Base-by-base conservation (phyloP, 1,284 basidiomycete genomes). In the Sporisorium exsertum region DNA sequence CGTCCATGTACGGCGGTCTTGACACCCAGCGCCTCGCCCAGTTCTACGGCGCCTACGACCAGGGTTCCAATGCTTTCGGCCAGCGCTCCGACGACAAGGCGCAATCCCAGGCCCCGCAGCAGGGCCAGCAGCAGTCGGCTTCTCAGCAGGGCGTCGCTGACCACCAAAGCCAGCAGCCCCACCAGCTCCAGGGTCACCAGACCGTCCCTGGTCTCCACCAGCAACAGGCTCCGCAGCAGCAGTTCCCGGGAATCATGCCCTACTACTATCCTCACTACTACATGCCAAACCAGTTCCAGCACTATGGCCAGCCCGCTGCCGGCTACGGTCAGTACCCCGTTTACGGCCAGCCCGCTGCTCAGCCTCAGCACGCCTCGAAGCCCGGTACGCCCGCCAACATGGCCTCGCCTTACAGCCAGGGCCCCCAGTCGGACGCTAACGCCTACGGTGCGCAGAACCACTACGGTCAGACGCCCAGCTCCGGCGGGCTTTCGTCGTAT, bases 231-330 rank as follows among this genome's bases (percentile, higher is more conserved):
- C 79, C 77, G 37, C 72, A 72, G 56, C 81, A 83, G 78, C 80
- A 77, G 42, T 85, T 77, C 80, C 80, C 82, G 9, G 81, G 81
- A 58, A 75, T 84, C 66, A 82, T 84, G 81, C 84, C 84, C 20
- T 83, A 83, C 75, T 85, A 85, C 81, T 85, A 85, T 71, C 82
- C 83, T 13, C 81, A 81, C 58, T 85, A 85, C 81, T 85, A 85
- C 76, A 77, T 84, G 75, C 83, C 82, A 33, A 82, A 81, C 78
- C 84, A 85, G 69, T 85, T 84, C 81, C 83, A 84, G 72, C 84
- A 84, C 71, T 85, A 83, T 69, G 82, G 64, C 24, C 83, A 84
- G 72, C 84, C 83, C 16, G 72, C 77, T 9, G 80, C 76, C 16
- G 83, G 81, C 51, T 85, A 84, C 67, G 83, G 82, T 32, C 83